These are phyloP conservation scores for Diplodia scrobiculata DNA, from an alignment of 2,329 filamentous ascomycete species.

Conservation along the genomic window DNA sequence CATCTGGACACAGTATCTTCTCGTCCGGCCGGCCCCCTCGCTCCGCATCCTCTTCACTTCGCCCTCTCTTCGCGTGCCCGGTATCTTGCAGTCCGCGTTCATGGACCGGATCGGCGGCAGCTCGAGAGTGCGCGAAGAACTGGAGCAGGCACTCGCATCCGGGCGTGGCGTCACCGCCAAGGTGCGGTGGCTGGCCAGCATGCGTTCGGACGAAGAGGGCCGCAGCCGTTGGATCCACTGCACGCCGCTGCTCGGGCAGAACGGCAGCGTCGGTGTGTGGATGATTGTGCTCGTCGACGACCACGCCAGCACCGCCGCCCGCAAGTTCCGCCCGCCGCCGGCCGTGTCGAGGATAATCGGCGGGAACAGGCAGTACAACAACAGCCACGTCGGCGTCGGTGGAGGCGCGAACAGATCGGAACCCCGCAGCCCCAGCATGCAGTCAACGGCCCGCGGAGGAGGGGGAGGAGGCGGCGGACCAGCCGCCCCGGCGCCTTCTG, in stretches of 20 bases:
- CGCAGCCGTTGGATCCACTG: constrained; percentile 75
- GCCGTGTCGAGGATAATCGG: constrained; percentile 20
- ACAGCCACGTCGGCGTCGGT: too few relatives aligned
- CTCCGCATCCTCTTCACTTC: constrained; percentile 56
- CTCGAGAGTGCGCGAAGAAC: constrained; percentile 55
- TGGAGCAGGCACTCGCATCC: constrained; percentile 63
- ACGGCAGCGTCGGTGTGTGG: constrained; percentile 73
- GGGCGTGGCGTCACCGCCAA: constrained; percentile 74
- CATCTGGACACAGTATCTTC: constrained; percentile 46
- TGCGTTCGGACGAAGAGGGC: constrained; percentile 55
- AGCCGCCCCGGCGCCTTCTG: neutral
- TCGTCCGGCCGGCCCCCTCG: constrained; percentile 52
- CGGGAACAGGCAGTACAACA: neutral
- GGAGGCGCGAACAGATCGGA: neutral
- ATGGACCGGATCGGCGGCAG: constrained; percentile 55
- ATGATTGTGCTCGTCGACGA: constrained; percentile 75
- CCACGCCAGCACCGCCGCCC: constrained; percentile 41
- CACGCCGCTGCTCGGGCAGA: constrained; percentile 68
- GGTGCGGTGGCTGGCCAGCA: constrained; percentile 63
- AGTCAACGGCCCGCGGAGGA: neutral
- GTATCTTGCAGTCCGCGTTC: constrained; percentile 54
- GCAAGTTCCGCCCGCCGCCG: constrained; percentile 18
- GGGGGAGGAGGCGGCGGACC: too few relatives aligned
- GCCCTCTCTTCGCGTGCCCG: constrained; percentile 53
- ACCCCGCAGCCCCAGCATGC: neutral